Conservation (phyloP, 2,329 filamentous ascomycete genomes). For the Cytospora schulzeri region DNA sequence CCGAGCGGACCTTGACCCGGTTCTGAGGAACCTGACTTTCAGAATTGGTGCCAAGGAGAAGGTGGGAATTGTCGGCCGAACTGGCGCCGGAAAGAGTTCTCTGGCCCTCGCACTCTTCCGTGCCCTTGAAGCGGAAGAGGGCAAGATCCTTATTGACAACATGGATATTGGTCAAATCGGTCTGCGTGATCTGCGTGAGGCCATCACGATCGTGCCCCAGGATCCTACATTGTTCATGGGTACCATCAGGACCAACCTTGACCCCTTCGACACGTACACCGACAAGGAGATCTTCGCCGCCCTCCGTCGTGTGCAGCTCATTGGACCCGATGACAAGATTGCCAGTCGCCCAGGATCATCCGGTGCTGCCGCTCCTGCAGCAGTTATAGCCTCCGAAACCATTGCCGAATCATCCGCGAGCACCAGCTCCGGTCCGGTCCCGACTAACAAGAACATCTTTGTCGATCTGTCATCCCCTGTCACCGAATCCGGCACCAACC, state of each 20-base stretch:
- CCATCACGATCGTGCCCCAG: conserved; percentile 96
- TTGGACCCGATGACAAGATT: conserved; percentile 60
- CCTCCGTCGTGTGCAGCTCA: conserved; percentile 84
- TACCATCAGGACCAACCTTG: conserved; percentile 87
- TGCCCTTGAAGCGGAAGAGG: conserved; percentile 85
- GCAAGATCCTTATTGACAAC: conserved; percentile 86
- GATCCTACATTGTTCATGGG: conserved; percentile 94
- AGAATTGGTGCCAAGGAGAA: conserved; percentile 85
- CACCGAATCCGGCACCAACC: conserved; percentile 87
- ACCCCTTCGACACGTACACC: conserved; percentile 86
- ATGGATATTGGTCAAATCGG: conserved; percentile 90
- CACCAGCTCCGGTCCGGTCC: conserved; percentile 39
- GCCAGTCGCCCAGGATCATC: conserved; percentile 30
- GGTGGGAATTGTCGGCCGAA: conserved; percentile 93
- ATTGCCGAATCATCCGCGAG: conserved; percentile 24
- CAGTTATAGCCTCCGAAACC: conserved; percentile 30
- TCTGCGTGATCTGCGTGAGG: conserved; percentile 87
- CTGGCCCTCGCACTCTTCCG: conserved; percentile 91
- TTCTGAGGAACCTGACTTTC: conserved; percentile 82
- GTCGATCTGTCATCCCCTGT: conserved; percentile 81
- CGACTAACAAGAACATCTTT: conserved; percentile 94
- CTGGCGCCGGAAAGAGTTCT: conserved; percentile 95
- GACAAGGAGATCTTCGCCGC: conserved; percentile 89
- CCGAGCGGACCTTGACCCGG: conserved; percentile 81
- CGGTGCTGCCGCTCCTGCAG: conserved; percentile 30